phyloP scores from a whole-genome alignment of 2,329 filamentous ascomycete genomes.

The Dothidotthia symphoricarpi region DNA sequence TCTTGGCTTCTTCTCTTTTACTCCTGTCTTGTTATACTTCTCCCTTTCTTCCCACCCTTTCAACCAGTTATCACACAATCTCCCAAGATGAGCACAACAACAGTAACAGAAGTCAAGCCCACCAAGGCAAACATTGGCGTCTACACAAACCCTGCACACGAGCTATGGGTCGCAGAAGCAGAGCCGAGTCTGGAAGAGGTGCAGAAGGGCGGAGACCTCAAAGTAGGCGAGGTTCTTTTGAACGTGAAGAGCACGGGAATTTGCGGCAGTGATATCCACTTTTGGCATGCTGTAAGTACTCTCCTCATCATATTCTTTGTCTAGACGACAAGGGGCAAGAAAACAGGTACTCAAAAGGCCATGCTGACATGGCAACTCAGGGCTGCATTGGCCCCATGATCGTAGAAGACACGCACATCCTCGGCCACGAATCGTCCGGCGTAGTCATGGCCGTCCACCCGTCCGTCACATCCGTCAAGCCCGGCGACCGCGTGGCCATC shows the following conservation, averaged over 20 bases:
- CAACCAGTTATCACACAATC: no score
- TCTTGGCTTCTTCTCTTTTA: no score
- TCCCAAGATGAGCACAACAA: constrained; percentile 33
- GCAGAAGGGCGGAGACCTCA: constrained; percentile 64
- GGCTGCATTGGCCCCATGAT: constrained; percentile 94
- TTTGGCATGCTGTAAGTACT: constrained; percentile 74
- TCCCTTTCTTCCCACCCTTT: no score
- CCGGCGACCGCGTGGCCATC: constrained; percentile 87
- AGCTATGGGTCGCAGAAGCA: constrained; percentile 82
- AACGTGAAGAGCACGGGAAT: constrained; percentile 94
- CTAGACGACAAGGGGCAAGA: no score
- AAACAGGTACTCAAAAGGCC: no score
- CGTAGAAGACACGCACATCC: constrained; percentile 81
- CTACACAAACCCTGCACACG: constrained; percentile 89
- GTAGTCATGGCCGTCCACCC: constrained; percentile 76
- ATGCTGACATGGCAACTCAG: constrained; percentile 10
- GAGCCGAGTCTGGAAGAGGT: constrained; percentile 74
- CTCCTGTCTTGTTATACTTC: no score
- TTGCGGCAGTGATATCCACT: constrained; percentile 94
- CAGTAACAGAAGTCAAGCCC: constrained; percentile 46
- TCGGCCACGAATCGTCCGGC: constrained; percentile 91
- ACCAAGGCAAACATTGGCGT: constrained; percentile 90
- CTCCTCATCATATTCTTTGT: no score
- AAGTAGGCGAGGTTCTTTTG: constrained; percentile 80
- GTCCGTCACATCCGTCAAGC: constrained; percentile 72